phyloP scores from a whole-genome alignment of 2,329 filamentous ascomycete genomes.

The Aspergillus aculeatus region DNA sequence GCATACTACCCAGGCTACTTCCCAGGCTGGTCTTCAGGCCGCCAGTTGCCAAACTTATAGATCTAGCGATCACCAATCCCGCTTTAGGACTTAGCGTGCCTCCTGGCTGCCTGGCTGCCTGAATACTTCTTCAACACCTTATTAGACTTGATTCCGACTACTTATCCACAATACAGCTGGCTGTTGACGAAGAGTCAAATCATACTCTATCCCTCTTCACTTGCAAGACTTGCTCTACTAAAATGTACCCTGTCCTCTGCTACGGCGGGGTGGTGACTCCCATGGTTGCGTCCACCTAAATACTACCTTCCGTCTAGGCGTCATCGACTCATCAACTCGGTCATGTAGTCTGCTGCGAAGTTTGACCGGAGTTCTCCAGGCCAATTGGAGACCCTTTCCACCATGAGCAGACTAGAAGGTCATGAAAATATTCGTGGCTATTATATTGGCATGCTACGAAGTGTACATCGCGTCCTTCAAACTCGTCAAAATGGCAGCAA shows the following conservation, averaged over 20 bases:
- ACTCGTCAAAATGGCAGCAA: not conserved
- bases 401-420: not conserved
- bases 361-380: not conserved
- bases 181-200: not conserved
- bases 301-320: slow-evolving; percentile 20
- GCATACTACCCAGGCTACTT: not conserved
- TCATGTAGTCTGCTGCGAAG: not conserved
- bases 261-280: not conserved
- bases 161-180: not conserved
- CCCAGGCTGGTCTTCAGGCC: not conserved
- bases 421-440: not conserved
- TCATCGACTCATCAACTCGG: slow-evolving; percentile 16
- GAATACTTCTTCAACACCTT: not conserved
- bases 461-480: not conserved
- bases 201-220: not conserved
- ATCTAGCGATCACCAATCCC: not conserved
- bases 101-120: slow-evolving; percentile 2
- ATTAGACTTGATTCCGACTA: not conserved
- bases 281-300: slow-evolving; percentile 15
- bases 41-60: not conserved
- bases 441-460: not conserved
- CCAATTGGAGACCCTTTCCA: not conserved
- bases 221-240: not conserved
- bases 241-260: not conserved
- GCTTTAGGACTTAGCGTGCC: not conserved